These are phyloP conservation scores for Nitzschia putrida DNA, from an alignment of 108 stramenopile species.

Conservation along the genomic window DNA sequence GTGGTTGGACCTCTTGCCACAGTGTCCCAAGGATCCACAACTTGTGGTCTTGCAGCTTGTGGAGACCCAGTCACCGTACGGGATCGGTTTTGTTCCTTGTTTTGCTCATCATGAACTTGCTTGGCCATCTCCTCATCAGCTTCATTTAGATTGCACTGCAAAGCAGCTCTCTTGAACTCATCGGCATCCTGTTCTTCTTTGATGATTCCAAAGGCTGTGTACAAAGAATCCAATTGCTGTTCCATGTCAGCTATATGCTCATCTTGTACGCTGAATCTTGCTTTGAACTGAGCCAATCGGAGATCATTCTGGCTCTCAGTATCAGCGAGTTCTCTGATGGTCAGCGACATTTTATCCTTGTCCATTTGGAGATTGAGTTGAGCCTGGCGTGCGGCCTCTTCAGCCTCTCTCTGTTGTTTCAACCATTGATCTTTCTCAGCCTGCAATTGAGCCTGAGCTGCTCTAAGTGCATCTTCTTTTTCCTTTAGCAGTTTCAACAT, in stretches of 20 bases:
- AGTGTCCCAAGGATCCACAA: constrained; percentile 3
- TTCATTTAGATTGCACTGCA: constrained; percentile 31
- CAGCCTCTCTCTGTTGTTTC: constrained; percentile 13
- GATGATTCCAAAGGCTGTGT: constrained; percentile 63
- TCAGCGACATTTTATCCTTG: constrained; percentile 38
- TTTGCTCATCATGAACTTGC: constrained; percentile 24
- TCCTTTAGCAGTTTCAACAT: constrained; percentile 32
- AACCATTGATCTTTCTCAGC: constrained; percentile 21
- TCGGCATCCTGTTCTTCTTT: constrained; percentile 50
- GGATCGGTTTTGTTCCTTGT: constrained; percentile 1
- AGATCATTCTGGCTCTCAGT: constrained; percentile 51
- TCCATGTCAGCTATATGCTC: constrained; percentile 69
- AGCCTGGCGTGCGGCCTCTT: constrained; percentile 3
- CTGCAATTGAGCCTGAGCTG: constrained; percentile 9
- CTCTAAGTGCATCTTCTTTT: constrained; percentile 26
- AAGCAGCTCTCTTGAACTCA: constrained; percentile 5
- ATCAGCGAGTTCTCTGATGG: constrained; percentile 34
- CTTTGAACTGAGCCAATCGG: constrained; percentile 54
- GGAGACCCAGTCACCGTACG: neutral
- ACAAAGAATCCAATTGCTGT: constrained; percentile 69
- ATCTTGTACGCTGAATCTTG: constrained; percentile 60
- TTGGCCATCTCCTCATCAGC: constrained; percentile 52
- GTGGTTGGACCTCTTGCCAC: neutral
- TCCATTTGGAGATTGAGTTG: constrained; percentile 38
- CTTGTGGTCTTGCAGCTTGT: neutral